phyloP scores from a whole-genome alignment of 2,329 filamentous ascomycete species.

The Byssothecium circinans region DNA sequence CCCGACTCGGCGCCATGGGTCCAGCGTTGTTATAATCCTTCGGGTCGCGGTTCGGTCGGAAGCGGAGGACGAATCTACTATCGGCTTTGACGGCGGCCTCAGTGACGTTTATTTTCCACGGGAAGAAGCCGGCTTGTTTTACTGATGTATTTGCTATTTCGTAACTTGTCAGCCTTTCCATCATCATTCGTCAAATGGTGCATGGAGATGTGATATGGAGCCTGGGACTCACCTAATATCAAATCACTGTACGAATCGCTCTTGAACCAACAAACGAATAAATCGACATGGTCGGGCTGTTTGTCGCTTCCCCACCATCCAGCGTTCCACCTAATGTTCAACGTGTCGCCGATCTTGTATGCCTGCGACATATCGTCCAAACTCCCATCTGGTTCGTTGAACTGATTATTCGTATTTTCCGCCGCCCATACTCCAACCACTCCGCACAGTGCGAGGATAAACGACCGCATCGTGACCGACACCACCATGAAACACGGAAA shows the following conservation, averaged over 20 bases:
- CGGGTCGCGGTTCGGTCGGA: slow-evolving; percentile 2
- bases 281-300: slow-evolving; percentile 1
- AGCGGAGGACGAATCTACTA: slow-evolving; percentile 1
- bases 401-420: background rate
- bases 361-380: background rate
- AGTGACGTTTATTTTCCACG: slow-evolving; percentile 2
- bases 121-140: slow-evolving; percentile 2
- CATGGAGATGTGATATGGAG: too few species aligned
- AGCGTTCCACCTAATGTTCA: slow-evolving; percentile 2
- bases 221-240: background rate
- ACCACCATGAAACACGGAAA: too few species aligned
- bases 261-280: slow-evolving; percentile 1
- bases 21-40: slow-evolving; percentile 1
- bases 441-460: background rate
- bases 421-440: background rate
- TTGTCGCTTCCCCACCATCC: background rate
- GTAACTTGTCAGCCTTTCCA: background rate
- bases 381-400: background rate
- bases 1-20: slow-evolving; percentile 1
- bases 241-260: slow-evolving; percentile 1
- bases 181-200: too few species aligned
- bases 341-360: slow-evolving; percentile 1
- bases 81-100: background rate
- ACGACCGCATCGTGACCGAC: background rate
- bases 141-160: background rate